Evolutionary conservation across 352 stramenopile genomes (phyloP).

Genomic region (Elongisporangium prolatum): DNA sequence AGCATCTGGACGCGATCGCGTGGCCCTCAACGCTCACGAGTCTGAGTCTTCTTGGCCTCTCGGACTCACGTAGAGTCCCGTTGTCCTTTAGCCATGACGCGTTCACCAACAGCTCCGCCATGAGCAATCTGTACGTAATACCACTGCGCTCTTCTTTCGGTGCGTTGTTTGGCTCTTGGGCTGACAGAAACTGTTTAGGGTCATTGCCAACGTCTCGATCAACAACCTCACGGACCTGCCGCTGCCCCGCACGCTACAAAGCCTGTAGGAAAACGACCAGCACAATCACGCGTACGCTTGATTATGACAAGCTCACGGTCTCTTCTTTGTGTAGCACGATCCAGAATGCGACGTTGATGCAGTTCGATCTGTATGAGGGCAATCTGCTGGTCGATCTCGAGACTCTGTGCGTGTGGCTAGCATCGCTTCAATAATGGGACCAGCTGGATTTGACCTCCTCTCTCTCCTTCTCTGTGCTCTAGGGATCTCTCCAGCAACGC

Average conservation of each 20-base stretch:
- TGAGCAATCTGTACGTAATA: constrained; percentile 48
- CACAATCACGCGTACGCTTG: neutral
- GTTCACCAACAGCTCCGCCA: constrained; percentile 33
- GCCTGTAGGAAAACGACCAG: constrained; percentile 33
- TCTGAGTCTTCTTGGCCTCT: constrained; percentile 2
- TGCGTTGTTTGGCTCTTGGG: constrained; percentile 4
- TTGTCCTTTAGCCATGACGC: constrained; percentile 45
- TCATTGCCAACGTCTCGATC: constrained; percentile 56
- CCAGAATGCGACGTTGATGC: constrained; percentile 43
- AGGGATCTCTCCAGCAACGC: constrained; percentile 68
- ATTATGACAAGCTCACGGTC: constrained; percentile 1
- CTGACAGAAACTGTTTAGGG: constrained; percentile 12
- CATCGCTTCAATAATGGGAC: too few relatives aligned
- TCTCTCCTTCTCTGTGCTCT: constrained; percentile 1
- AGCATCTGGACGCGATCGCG: constrained; percentile 40
- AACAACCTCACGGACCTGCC: constrained; percentile 60
- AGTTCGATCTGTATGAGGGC: constrained; percentile 52
- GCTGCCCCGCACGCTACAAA: constrained; percentile 50
- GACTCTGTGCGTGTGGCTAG: constrained; percentile 39
- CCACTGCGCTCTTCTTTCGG: neutral
- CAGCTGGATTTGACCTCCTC: constrained; percentile 4
- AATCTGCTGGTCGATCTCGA: constrained; percentile 38
- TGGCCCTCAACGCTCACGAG: constrained; percentile 45
- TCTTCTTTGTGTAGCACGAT: constrained; percentile 38
- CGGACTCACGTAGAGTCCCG: constrained; percentile 47